Evolutionary conservation across 805 yeast species (phyloP).

Genomic region (Yarrowia deformans): DNA sequence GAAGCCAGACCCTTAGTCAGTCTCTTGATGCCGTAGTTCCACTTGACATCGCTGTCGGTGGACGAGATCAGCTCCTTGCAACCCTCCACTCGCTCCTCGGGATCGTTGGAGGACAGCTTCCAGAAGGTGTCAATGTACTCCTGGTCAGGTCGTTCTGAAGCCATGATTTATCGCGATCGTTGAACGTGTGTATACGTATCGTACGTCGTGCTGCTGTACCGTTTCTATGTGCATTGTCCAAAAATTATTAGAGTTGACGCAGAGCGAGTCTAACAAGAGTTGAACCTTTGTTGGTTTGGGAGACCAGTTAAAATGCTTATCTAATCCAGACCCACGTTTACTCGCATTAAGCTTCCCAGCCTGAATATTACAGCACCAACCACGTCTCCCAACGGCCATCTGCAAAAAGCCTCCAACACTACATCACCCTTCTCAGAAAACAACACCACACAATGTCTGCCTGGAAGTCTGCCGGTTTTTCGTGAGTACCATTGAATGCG

Average conservation of each 20-base stretch:
- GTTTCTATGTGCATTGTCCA: slow-evolving; percentile 25
- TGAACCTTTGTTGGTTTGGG: not conserved
- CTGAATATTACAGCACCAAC: slow-evolving; percentile 39
- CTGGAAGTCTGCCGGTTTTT: slow-evolving; percentile 51
- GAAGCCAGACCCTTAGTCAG: slow-evolving; percentile 82
- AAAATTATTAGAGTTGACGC: slow-evolving; percentile 24
- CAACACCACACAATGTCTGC: slow-evolving; percentile 49
- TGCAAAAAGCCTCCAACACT: slow-evolving; percentile 36
- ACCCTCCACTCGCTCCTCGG: slow-evolving; percentile 72
- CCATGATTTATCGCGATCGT: not conserved
- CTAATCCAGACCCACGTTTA: not conserved
- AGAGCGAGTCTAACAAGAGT: slow-evolving; percentile 20
- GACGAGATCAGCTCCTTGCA: slow-evolving; percentile 72
- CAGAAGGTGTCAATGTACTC: slow-evolving; percentile 37
- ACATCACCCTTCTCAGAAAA: slow-evolving; percentile 38
- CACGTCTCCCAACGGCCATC: slow-evolving; percentile 31
- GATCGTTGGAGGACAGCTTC: slow-evolving; percentile 75
- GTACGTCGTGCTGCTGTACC: not conserved
- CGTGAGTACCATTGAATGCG: slow-evolving; percentile 45
- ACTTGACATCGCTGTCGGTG: slow-evolving; percentile 54
- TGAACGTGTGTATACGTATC: not conserved
- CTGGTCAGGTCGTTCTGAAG: slow-evolving; percentile 34
- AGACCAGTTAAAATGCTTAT: not conserved
- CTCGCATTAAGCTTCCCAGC: not conserved
- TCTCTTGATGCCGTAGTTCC: slow-evolving; percentile 82